phyloP scores from a whole-genome alignment of 2,329 filamentous ascomycete species.

The Neurospora crassa region DNA sequence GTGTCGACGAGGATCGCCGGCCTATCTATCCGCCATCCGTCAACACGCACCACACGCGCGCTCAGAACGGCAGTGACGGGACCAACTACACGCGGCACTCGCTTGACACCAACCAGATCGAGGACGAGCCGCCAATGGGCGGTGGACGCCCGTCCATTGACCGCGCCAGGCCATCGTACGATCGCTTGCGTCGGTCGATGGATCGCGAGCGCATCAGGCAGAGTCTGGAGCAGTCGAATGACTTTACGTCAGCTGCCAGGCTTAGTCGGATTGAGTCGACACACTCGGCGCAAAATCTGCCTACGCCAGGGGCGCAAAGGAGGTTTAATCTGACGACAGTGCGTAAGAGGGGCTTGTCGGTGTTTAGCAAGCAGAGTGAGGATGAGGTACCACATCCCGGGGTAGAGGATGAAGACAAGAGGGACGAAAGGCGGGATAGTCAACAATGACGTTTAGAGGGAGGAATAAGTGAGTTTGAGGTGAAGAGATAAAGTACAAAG shows the following conservation, averaged over 20 bases:
- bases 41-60: constrained; percentile 71
- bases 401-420: background rate
- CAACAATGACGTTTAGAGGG: background rate
- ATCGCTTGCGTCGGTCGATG: constrained; percentile 78
- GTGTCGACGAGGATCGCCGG: constrained; percentile 75
- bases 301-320: constrained; percentile 12
- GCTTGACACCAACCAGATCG: constrained; percentile 36
- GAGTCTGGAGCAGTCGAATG: constrained; percentile 78
- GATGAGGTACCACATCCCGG: constrained; percentile 5
- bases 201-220: constrained; percentile 54
- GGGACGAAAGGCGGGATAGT: background rate
- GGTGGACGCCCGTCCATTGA: constrained; percentile 49
- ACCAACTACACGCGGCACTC: constrained; percentile 76
- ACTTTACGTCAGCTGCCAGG: constrained; percentile 85
- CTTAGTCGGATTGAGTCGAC: constrained; percentile 75
- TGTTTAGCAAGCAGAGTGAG: constrained; percentile 22
- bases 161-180: constrained; percentile 72
- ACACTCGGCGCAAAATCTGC: constrained; percentile 32
- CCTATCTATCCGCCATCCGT: constrained; percentile 92
- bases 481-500: background rate
- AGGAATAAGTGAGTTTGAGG: background rate
- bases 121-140: constrained; percentile 15
- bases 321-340: constrained; percentile 20
- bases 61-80: constrained; percentile 87
- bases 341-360: constrained; percentile 19